Evolutionary conservation across 495 filamentous ascomycete species (phyloP).

Genomic region (Hyaloscypha variabilis): DNA sequence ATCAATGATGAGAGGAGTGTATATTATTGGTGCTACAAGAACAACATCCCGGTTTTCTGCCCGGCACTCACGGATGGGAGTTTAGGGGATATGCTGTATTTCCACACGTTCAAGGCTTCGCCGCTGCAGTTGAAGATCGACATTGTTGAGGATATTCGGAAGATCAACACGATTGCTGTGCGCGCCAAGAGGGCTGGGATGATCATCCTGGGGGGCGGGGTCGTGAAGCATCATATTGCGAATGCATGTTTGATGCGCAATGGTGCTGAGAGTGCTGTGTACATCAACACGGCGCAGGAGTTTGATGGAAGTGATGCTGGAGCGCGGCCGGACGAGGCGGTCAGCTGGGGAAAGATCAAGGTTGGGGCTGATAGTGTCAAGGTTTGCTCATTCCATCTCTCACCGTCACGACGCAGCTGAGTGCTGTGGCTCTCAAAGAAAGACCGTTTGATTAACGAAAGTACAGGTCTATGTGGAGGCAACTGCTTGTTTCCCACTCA

Average conservation of each 20-base stretch:
- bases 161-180: constrained; percentile 87
- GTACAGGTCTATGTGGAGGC: constrained; percentile 80
- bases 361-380: constrained; percentile 83
- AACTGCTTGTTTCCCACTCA: constrained; percentile 88
- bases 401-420: not conserved
- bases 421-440: not conserved
- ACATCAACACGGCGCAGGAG: constrained; percentile 94
- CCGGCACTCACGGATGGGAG: constrained; percentile 94
- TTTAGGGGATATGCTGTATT: constrained; percentile 96
- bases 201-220: constrained; percentile 90
- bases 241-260: constrained; percentile 97
- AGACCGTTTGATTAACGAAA: not conserved
- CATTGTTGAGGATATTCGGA: constrained; percentile 86
- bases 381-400: constrained; percentile 44
- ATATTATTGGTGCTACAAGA: constrained; percentile 92
- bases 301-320: constrained; percentile 98
- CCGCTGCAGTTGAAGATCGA: constrained; percentile 80
- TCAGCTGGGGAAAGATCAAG: constrained; percentile 99
- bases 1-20: constrained; percentile 89
- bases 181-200: constrained; percentile 83
- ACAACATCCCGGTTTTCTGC: constrained; percentile 95
- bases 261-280: constrained; percentile 93
- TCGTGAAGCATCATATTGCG: constrained; percentile 97
- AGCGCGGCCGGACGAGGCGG: constrained; percentile 92
- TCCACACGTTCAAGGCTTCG: constrained; percentile 87